phyloP scores from a whole-genome alignment of 441 rosid species.

The Erysimum cheiri region DNA sequence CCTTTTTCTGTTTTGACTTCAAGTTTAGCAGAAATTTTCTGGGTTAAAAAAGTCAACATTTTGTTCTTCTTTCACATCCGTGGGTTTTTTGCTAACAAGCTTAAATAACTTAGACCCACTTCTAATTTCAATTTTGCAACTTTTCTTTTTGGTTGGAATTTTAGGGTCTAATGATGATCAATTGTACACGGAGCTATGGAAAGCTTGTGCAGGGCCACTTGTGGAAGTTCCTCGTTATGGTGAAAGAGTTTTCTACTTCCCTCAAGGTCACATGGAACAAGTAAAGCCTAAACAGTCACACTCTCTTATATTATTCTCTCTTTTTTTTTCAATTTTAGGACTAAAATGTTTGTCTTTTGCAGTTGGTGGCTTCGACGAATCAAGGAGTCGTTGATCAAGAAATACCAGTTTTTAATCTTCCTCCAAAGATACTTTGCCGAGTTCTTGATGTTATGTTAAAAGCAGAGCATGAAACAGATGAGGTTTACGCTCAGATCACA shows the following conservation, averaged over 20 bases:
- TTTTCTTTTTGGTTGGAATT: constrained; percentile 15
- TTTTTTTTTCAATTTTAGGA: constrained; percentile 20
- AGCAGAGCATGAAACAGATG: constrained; percentile 96
- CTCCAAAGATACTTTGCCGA: constrained; percentile 85
- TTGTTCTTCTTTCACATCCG: neutral
- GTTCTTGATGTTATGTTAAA: constrained; percentile 70
- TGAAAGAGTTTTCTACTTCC: constrained; percentile 88
- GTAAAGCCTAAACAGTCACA: constrained; percentile 42
- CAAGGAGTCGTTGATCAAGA: constrained; percentile 72
- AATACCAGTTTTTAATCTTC: constrained; percentile 71
- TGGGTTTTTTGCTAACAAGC: neutral
- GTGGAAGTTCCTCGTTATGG: constrained; percentile 77
- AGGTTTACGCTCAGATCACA: constrained; percentile 95
- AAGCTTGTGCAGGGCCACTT: constrained; percentile 91
- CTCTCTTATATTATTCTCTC: neutral
- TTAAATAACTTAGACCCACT: neutral
- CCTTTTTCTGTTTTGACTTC: constrained; percentile 21
- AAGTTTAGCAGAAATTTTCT: constrained; percentile 30
- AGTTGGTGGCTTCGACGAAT: constrained; percentile 93
- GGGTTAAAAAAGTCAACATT: constrained; percentile 34
- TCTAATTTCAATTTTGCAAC: constrained; percentile 7
- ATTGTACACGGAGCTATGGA: constrained; percentile 85
- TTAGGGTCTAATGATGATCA: constrained; percentile 53
- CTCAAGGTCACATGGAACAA: constrained; percentile 98
- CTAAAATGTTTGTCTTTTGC: constrained; percentile 36